Base-by-base conservation (phyloP, 2,329 filamentous ascomycete genomes). In the Ceratocystis albifundus region DNA sequence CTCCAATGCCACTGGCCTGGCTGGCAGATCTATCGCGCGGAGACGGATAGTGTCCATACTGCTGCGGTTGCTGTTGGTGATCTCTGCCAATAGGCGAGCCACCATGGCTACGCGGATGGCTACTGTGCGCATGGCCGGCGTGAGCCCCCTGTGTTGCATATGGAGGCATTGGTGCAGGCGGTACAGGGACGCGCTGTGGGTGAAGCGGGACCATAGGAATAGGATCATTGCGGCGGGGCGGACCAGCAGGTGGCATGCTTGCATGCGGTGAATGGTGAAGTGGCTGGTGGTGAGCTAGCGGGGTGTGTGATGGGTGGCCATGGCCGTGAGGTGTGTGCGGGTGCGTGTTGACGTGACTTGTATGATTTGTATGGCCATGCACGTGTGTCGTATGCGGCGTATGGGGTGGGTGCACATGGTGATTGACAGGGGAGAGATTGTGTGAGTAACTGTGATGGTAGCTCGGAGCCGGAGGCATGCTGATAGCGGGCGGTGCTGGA, bases 391-490 rank as follows among this genome's bases (percentile, higher is more conserved):
- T 41, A 12, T 30, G 22, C 53, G 57, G 61, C 63, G 36, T 63
- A 5, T 57, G 65, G 1, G 62, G 71, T 2, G 57, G 67, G 25
- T 65, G 62, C 45, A 36, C n/a, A 28, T 66, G 64, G 25, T 66
- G 64, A 25, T 64, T 50, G 2, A 64, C 32, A 41, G 65, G 50
- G 36, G 66, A 45, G 8, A 64, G 61, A 7, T 65, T 44, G 10
- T 53, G 61, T 32, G 59, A 30, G 4, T 28, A 61, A 25, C 61
- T 45, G 36, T 68, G 64, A 55, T 66, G 64, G 44, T 64, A 64
- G 44, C 50, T 59, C 17, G 75, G 71, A 4, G 75, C 73, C 4
- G 74, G 72, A 6, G 65, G 73, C 17, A 74, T 74, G 65, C 76
- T 77, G 67, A 69, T 71, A 68, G 74, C 76, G 4, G 72, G 75